Conservation (phyloP, 805 yeast genomes). For the Nakazawaea molendinolei region DNA sequence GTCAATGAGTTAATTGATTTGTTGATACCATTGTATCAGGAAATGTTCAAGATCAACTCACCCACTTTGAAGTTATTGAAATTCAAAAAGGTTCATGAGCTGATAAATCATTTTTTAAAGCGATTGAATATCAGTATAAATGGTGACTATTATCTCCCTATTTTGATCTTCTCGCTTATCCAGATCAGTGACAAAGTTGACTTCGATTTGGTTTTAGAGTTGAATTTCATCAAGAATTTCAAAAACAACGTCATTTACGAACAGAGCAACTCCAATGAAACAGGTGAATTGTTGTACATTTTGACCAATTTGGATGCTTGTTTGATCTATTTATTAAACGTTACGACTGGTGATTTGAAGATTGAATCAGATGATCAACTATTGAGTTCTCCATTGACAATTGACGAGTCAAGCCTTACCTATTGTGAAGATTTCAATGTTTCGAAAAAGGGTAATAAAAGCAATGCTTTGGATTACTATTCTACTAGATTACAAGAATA, state of each 20-base stretch:
- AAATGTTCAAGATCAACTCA: conserved; percentile 25
- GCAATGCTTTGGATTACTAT: conserved; percentile 4
- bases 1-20: conserved; percentile 17
- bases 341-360: conserved; percentile 24
- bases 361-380: conserved; percentile 31
- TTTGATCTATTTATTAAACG: conserved; percentile 26
- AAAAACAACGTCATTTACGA: conserved; percentile 22
- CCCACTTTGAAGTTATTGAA: conserved; percentile 28
- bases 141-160: conserved; percentile 28
- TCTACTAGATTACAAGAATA: conserved; percentile 9
- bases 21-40: conserved; percentile 23
- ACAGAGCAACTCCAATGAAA: conserved; percentile 19
- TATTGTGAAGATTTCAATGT: conserved; percentile 11
- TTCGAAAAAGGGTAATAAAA: conserved; percentile 1
- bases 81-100: conserved; percentile 23
- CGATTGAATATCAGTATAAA: conserved; percentile 18
- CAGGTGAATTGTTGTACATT: conserved; percentile 26
- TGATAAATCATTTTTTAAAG: conserved; percentile 20
- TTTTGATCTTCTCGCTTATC: conserved; percentile 26
- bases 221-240: conserved; percentile 27
- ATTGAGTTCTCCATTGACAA: conserved; percentile 20
- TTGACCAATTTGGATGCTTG: conserved; percentile 31
- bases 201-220: conserved; percentile 21
- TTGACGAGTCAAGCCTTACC: conserved; percentile 8
- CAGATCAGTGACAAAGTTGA: conserved; percentile 23